phyloP scores from a whole-genome alignment of 345 rosid species.

The Firmiana major region DNA sequence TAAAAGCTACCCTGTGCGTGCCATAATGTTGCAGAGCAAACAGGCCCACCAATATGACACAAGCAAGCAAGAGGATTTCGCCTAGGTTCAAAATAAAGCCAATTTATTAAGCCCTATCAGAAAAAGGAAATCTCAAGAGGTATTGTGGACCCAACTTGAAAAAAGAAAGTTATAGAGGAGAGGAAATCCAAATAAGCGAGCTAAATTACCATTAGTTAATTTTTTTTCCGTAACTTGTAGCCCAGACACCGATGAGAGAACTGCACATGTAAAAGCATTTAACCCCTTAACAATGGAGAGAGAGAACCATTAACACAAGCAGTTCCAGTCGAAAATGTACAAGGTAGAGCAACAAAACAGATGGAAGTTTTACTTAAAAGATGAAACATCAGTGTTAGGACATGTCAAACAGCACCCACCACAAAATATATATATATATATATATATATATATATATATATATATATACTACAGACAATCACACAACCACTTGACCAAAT shows the following conservation, averaged over 20 bases:
- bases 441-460: too few relatives aligned
- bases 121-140: neutral
- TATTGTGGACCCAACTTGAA: neutral
- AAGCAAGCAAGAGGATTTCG: slow-evolving; percentile 56
- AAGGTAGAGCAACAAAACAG: neutral
- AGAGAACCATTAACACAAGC: neutral
- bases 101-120: neutral
- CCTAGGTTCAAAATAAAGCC: slow-evolving; percentile 34
- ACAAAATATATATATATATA: neutral
- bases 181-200: neutral
- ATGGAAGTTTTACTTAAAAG: neutral
- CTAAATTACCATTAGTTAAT: slow-evolving; percentile 45
- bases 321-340: neutral
- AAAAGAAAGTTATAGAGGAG: neutral
- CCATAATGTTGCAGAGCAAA: slow-evolving; percentile 93
- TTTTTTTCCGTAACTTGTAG: slow-evolving; percentile 47
- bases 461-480: neutral
- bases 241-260: slow-evolving; percentile 78
- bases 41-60: slow-evolving; percentile 81
- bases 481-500: neutral
- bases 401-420: neutral
- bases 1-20: slow-evolving; percentile 76
- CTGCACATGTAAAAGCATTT: slow-evolving; percentile 44
- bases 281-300: neutral
- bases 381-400: neutral